Base-by-base conservation (phyloP, 176 grass and related monocot species). In the Rhipidocladum racemiflorum region DNA sequence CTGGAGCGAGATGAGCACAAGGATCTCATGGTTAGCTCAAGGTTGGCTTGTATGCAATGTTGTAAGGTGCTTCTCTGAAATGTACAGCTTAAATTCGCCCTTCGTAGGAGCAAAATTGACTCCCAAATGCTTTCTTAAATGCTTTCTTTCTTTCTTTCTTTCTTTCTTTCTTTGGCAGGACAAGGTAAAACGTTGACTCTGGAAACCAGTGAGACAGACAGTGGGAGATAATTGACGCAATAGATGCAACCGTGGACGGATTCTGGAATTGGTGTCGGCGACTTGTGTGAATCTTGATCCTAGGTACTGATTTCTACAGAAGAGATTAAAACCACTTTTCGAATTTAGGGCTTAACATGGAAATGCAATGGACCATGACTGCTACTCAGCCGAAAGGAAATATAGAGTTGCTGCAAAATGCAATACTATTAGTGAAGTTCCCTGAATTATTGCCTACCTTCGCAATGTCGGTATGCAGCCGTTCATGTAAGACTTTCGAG, bases 1-100 rank as follows among this genome's bases (percentile, higher is more conserved):
- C 86, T 36, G 6, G 6, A 49, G 65, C 27, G 4, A 73, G 86
- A 42, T 89, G 70, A 80, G 12, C 4, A 9, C 14, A 59, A 43
- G 23, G 13, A 61, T 74, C 15, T 46, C 54, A 20, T 13, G 21
- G 42, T 12, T 60, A 61, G 21, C 49, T 28, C 25, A 7, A 43
- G 12, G 18, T 0, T 18, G 18, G 16, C 17, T 50, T 70, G 25
- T 54, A 21, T 9, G 7, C 51, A 21, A 50, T 50, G 48, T 18
- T 50, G 48, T 18, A 6, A 15, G 48, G 48, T n/a, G n/a, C 51
- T 55, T 25, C 7, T 45, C 13, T 44, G 4, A 53, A 17, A 9
- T 17, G 4, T 18, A 60, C 28, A 32, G 9, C 4, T 2, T 34
- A 34, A 34, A 34, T 34, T 34, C 32, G n/a, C 27, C 36, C 36